Conservation (phyloP, 345 rosid species). For the Melaleuca alternifolia region DNA sequence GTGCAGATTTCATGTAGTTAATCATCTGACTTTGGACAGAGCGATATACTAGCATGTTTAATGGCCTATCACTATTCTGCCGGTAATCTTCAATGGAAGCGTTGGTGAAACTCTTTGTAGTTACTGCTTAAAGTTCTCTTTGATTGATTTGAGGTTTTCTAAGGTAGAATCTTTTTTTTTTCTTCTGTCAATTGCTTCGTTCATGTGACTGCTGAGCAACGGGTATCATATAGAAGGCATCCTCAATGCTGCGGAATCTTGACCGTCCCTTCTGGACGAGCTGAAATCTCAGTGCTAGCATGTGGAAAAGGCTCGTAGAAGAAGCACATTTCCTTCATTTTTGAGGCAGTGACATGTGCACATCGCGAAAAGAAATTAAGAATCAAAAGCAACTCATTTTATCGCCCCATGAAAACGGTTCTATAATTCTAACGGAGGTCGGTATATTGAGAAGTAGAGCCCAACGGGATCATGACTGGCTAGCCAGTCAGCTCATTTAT, state of each 20-base stretch:
- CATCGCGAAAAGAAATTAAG: neutral
- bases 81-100: neutral
- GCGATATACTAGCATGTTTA: neutral
- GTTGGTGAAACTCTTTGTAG: neutral
- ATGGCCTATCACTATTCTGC: neutral
- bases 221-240: neutral
- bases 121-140: neutral
- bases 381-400: neutral
- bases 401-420: neutral
- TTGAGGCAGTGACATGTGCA: neutral
- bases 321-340: neutral
- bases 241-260: neutral
- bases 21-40: neutral
- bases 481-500: neutral
- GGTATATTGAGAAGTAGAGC: neutral
- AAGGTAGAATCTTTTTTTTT: neutral
- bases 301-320: neutral
- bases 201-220: neutral
- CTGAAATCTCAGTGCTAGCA: neutral
- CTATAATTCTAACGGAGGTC: neutral
- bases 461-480: neutral
- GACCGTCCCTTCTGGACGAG: neutral
- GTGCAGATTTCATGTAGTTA: neutral
- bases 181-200: neutral
- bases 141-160: neutral